Evolutionary conservation across 2,329 filamentous ascomycete genomes (phyloP), one percentile per base, ranked within the genome.

Genomic region (Zopfia rhizophila): DNA sequence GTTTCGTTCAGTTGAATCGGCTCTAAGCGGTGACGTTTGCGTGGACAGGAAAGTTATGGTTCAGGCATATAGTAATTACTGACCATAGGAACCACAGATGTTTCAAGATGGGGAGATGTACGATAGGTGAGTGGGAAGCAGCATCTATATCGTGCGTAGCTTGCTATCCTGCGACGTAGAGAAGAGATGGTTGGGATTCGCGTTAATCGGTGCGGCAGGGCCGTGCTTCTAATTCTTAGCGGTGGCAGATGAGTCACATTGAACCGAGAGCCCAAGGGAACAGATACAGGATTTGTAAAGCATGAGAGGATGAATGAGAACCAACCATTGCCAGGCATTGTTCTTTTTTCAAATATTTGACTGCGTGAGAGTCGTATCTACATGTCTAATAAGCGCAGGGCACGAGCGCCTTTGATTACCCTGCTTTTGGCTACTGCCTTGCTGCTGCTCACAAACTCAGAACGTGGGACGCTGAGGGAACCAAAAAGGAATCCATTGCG

Each of bases 61-160:
- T 55, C 44, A 25, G 29, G 48, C 48, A 55, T 55, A 45, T 51
- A 28, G 51, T 12, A 33, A 48, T 41, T 35, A 42, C 42, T 21
- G 27, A 42, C 32, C 28, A 27, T 42, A 29, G 19, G 35, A 28
- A 40, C 29, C 18, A 45, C 29, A 14, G 39, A 38, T 27, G 37
- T 23, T 41, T 17, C 35, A 19, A 49, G 18, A 32, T 38, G 25
- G 25, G 14, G 19, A 46, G 31, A 28, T 40, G 19, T 14, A 44
- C 40, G 22, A 28, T 18, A 44, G 45, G 39, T 21, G 21, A 32
- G 45, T 38, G 32, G 50, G 22, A 22, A 46, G 50, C 46, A 33
- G 50, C 41, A 46, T 31, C 14, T 53, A 46, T 50, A 33, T 53
- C 32, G 12, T 39, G 28, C 40, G 36, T 7, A n/a, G n/a, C n/a